phyloP scores from a whole-genome alignment of 495 filamentous ascomycete species.

The Aspergillus coremiiformis region DNA sequence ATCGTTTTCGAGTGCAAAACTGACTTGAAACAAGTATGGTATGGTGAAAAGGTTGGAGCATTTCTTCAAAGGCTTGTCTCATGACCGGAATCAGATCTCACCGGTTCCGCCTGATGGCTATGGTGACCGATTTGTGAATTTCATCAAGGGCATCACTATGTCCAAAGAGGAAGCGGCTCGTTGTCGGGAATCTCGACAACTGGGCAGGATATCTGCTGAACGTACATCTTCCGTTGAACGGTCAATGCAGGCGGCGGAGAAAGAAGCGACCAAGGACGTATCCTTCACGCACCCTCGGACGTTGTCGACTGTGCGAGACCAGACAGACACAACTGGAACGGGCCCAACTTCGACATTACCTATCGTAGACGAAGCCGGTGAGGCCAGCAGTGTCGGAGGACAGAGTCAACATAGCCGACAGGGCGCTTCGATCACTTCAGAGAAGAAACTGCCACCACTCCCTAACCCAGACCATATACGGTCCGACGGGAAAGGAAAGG shows the following conservation, averaged over 20 bases:
- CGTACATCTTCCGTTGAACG: conserved; percentile 41
- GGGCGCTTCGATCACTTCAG: conserved; percentile 25
- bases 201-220: conserved; percentile 21
- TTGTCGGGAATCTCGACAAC: conserved; percentile 42
- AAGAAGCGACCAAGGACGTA: conserved; percentile 48
- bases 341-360: conserved; percentile 67
- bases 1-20: conserved; percentile 11
- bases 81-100: conserved; percentile 77
- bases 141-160: conserved; percentile 86
- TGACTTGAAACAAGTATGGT: conserved; percentile 53
- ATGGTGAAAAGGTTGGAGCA: conserved; percentile 83
- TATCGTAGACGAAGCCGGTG: conserved; percentile 84
- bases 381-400: conserved; percentile 64
- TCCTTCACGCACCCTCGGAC: conserved; percentile 48
- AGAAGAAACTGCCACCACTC: conserved; percentile 51
- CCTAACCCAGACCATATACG: conserved; percentile 23
- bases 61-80: conserved; percentile 85
- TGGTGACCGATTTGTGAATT: conserved; percentile 88
- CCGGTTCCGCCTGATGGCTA: conserved; percentile 89
- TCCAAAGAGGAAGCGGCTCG: conserved; percentile 72
- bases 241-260: conserved; percentile 39
- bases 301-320: conserved; percentile 46
- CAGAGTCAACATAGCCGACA: conserved; percentile 34
- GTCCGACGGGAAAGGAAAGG: conserved; percentile 24
- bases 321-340: conserved; percentile 45